Evolutionary conservation across 2,329 filamentous ascomycete species (phyloP), one percentile per base, ranked within the genome.

Genomic region (Ceratocystis ficicola): DNA sequence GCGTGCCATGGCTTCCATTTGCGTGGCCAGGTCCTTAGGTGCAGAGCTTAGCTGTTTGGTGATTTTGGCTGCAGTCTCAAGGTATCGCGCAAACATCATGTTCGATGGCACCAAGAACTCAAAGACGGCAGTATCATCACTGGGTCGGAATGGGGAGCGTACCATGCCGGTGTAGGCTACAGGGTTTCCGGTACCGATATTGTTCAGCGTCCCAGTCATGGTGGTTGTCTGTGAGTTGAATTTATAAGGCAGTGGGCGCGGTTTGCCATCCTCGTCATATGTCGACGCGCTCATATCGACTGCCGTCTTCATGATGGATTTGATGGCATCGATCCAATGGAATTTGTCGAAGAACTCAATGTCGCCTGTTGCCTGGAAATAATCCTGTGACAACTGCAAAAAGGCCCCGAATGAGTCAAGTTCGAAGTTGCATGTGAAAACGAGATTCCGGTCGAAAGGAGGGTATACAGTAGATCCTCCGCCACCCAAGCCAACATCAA

Each of bases 371-470:
- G 83, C 80, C 30, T 82, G 79, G 74, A 89, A 82, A 76, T 94
- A 95, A 68, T 92, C 85, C 62, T 89, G 86, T 1, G 84, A 85
- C 3, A 95, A 80, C 52, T 88, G 85, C n/a, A 96, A 80, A 74
- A 95, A 96, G 55, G 89, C 86, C 0, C 90, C 90, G 1, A 95
- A 82, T 6, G 89, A 93, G 77, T 95, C 91, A 46, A 96, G 83
- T 75, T 95, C 91, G 75, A 93, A 95, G 76, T 95, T 95, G 80
- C 90, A 95, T 73, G 92, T 89, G 71, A 90, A 93, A 0, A 93
- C 76, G n/a, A 70, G 65, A 17, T 66, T 69, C 1, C 72, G 70
- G 62, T 69, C 57, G 12, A 73, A 69, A 12, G 22, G 7, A 2
- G 68, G 68, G n/a, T n/a, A 65, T 44, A 69, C 66, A n/a, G 66